These are phyloP conservation scores for Wallemia hederae DNA, from an alignment of 1,284 basidiomycete species.

Conservation along the genomic window DNA sequence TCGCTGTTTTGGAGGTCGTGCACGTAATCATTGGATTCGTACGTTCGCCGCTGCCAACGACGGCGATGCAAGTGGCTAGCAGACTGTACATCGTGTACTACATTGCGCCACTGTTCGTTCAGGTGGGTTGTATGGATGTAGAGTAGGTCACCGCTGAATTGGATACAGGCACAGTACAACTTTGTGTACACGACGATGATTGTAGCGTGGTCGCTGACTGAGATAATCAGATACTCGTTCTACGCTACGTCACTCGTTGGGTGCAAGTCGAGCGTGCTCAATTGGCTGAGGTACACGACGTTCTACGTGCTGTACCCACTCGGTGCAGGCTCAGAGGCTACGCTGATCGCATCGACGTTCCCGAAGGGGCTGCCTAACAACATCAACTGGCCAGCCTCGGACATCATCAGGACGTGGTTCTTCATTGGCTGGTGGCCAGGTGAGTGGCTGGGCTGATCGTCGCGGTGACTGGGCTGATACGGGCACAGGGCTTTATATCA, in stretches of 20 bases:
- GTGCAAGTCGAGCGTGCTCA: conserved; percentile 15
- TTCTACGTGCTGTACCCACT: conserved; percentile 80
- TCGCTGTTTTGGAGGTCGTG: conserved; percentile 48
- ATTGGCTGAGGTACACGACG: conserved; percentile 46
- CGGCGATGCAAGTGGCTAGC: conserved; percentile 57
- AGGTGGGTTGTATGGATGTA: conserved; percentile 11
- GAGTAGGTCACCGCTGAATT: background rate
- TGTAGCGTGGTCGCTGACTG: conserved; percentile 71
- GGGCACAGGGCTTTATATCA: conserved; percentile 38
- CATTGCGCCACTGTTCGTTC: conserved; percentile 28
- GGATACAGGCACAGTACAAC: conserved; percentile 30
- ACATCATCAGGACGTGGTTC: conserved; percentile 28
- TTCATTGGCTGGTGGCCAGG: conserved; percentile 78
- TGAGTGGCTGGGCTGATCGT: conserved; percentile 17
- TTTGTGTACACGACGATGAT: conserved; percentile 77
- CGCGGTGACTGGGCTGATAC: background rate
- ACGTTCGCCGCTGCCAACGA: conserved; percentile 51
- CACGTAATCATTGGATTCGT: conserved; percentile 62
- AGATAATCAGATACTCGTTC: conserved; percentile 72
- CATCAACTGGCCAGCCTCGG: conserved; percentile 17
- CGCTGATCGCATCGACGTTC: conserved; percentile 49
- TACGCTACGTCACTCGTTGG: conserved; percentile 46
- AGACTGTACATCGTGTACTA: conserved; percentile 70
- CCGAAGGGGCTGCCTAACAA: conserved; percentile 16
- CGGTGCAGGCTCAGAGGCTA: conserved; percentile 69